These are phyloP conservation scores for Cryptococcus depauperatus DNA, from an alignment of 1,284 basidiomycete species.

Conservation along the genomic window DNA sequence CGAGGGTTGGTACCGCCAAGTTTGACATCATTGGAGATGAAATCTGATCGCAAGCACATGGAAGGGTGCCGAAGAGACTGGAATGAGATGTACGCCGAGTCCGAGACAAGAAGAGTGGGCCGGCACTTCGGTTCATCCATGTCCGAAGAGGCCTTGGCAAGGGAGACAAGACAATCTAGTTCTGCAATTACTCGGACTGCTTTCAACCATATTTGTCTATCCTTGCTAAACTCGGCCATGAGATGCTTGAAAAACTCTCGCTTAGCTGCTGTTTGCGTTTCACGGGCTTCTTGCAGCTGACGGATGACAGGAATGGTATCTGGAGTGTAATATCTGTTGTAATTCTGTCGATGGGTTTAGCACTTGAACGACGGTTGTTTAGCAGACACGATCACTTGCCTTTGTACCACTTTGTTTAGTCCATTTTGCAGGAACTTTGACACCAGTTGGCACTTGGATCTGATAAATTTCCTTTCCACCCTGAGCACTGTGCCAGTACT, in stretches of 20 bases:
- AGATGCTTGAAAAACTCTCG: conserved; percentile 75
- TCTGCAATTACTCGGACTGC: conserved; percentile 69
- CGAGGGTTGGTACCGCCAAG: conserved; percentile 52
- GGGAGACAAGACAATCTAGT: conserved; percentile 86
- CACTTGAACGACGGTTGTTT: too few species aligned
- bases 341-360: too few species aligned
- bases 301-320: conserved; percentile 63
- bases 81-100: conserved; percentile 64
- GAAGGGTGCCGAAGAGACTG: conserved; percentile 79
- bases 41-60: conserved; percentile 61
- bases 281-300: conserved; percentile 80
- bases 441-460: conserved; percentile 59
- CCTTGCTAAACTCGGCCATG: conserved; percentile 75
- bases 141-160: conserved; percentile 80
- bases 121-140: conserved; percentile 89
- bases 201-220: conserved; percentile 69
- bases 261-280: conserved; percentile 68
- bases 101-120: conserved; percentile 72
- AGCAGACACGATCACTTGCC: conserved; percentile 51
- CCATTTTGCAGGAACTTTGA: conserved; percentile 73
- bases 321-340: conserved; percentile 67
- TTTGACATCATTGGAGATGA: conserved; percentile 90
- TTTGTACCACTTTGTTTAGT: conserved; percentile 73
- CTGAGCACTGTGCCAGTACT: conserved; percentile 73
- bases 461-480: conserved; percentile 89